Base-by-base conservation (phyloP, 2,329 filamentous ascomycete species). In the Fusarium sororula region DNA sequence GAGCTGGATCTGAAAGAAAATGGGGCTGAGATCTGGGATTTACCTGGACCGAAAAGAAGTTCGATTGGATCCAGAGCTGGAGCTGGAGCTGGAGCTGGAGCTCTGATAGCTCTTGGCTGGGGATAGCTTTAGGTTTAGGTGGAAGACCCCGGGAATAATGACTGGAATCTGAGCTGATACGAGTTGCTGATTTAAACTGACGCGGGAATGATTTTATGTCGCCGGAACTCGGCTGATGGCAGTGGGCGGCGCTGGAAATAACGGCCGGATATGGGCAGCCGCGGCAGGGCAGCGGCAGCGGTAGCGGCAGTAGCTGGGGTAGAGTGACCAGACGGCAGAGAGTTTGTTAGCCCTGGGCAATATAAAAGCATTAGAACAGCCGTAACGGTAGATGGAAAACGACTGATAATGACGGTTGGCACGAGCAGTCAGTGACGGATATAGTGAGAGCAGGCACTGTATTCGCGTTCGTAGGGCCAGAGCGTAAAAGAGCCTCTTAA, bases 221-320 rank as follows among this genome's bases (percentile, higher is more conserved):
- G 61, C 66, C 66, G 70, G 73, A 60, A 67, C 59, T 74, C 74
- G 74, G 74, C 71, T 77, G 76, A 73, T 65, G 67, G n/a, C 48
- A 50, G 66, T 68, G 65, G 64, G 64, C 74, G 64, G 56, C 74
- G 75, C 78, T 80, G 80, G 80, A 67, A 81, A 80, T 80, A 80
- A 80, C 56, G 59, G 54, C 63, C 70, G 70, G 75, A 68, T 68
- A 70, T 71, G 63, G 62, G 68, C 64, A 70, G 59, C 51, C 66
- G 67, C 66, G 69, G 60, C 44, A 67, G 63, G 53, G 65, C 55
- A 71, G 59, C 63, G 66, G 70, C 30, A 73, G 50, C 70, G 48
- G 69, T 38, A 72, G 68, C 45, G 66, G 64, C 56, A 32, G 59
- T 41, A 72, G 48, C 58, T 57, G 55, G 69, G 69, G 57, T 58